Evolutionary conservation across 768 basidiomycete species (phyloP).

Genomic region (Rhizopogon rudus): DNA sequence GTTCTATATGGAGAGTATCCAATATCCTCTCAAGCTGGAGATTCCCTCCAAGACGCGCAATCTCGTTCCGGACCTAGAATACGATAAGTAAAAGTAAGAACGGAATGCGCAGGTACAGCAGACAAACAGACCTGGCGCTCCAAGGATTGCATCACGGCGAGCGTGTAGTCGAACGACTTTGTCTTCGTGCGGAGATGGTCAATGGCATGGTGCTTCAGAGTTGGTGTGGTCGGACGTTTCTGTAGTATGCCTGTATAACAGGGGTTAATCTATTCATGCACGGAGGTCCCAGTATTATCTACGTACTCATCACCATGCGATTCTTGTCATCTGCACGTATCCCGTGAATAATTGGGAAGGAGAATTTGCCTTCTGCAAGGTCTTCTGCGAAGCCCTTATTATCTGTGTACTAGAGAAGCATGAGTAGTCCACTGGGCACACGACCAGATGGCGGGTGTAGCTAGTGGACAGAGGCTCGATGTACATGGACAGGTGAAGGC

Average conservation of each 20-base stretch:
- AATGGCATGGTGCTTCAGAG: slow-evolving; percentile 79
- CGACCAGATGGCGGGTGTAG: not conserved
- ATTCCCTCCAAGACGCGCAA: slow-evolving; percentile 77
- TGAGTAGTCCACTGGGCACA: not conserved
- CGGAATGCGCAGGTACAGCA: not conserved
- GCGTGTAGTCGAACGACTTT: slow-evolving; percentile 82
- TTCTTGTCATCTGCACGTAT: slow-evolving; percentile 77
- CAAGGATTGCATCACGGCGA: slow-evolving; percentile 58
- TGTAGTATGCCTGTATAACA: slow-evolving; percentile 72
- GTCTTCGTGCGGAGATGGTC: slow-evolving; percentile 72
- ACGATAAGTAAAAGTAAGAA: not conserved
- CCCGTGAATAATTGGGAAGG: slow-evolving; percentile 73
- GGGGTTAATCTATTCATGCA: not conserved
- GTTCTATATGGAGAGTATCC: slow-evolving; percentile 43
- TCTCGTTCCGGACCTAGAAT: slow-evolving; percentile 50
- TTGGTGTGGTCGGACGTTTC: slow-evolving; percentile 82
- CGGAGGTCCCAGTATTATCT: not conserved
- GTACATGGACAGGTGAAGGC: not conserved
- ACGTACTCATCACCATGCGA: slow-evolving; percentile 78
- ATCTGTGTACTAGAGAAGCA: slow-evolving; percentile 45
- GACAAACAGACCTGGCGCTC: slow-evolving; percentile 45
- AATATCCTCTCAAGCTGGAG: slow-evolving; percentile 51
- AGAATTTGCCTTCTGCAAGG: slow-evolving; percentile 77
- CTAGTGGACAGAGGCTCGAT: not conserved
- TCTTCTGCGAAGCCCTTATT: slow-evolving; percentile 73